Evolutionary conservation across 75 land plant genomes (phyloP), one percentile per base, ranked within the genome.

Genomic region (Azolla pinnata): DNA sequence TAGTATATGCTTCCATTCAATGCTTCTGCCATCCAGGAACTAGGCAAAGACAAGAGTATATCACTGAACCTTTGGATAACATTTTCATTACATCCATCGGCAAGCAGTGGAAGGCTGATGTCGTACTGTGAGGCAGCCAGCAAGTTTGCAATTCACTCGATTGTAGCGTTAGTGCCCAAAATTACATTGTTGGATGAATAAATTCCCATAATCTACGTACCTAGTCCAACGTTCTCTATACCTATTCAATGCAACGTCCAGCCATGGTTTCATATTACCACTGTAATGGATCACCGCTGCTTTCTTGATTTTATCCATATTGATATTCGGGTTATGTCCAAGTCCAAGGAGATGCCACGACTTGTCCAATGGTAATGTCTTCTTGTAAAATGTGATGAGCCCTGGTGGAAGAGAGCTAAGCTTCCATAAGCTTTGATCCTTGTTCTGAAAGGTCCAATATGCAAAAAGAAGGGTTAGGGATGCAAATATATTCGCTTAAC

Each of bases 331-430:
- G 64, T 85, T 79, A 52, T 85, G 80, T 4, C 89, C 89, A 29
- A 85, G 86, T 30, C 89, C 86, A 50, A 83, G 82, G 27, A 85
- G 86, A 60, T 85, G 89, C 89, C 89, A 85, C 0, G 83, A 83
- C 57, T 79, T 83, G 59, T 85, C 78, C 52, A 85, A 54, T 21
- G 86, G 78, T 60, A 79, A 83, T 49, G 89, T 85, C 18, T 82
- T 83, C 3, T 81, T 76, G 65, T 85, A 77, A 29, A 62, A 85
- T 25, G 89, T 83, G 75, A 85, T 83, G 23, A 85, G 56, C 8
- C 87, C 89, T 4, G 89, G 83, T 0, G 89, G 89, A 50, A 85
- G 56, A 7, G 86, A 79, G 27, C 86, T 83, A 59, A 85, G 58
- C 64, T 85, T 85, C 89, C 89, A 85, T 34, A 85, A 50, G 8